A percentile compares a stretch with the other conserved stretches of the same genome.
These are phyloP conservation scores for Plasmodium billcollinsi DNA, from an alignment of 169 alveolate genomes.

Conservation along the genomic window DNA sequence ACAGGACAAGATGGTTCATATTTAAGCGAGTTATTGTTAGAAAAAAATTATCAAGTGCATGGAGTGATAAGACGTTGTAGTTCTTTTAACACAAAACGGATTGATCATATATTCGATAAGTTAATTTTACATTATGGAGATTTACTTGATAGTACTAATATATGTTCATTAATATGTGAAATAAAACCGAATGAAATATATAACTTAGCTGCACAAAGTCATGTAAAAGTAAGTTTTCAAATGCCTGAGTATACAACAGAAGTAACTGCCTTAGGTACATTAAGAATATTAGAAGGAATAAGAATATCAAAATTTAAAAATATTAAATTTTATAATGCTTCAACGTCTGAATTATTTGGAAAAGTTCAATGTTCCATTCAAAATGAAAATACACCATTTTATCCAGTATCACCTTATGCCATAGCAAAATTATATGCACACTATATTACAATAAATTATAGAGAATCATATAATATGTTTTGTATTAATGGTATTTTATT, in stretches of 20 bases:
- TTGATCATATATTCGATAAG: conserved; percentile 83
- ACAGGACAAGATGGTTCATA: conserved; percentile 93
- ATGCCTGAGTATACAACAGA: conserved; percentile 89
- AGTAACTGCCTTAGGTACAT: conserved; percentile 82
- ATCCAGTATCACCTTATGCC: conserved; percentile 92
- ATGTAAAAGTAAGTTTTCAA: conserved; percentile 90
- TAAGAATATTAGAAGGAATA: conserved; percentile 85
- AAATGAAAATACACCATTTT: conserved; percentile 88
- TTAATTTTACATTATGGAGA: conserved; percentile 89
- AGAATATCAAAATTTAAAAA: conserved; percentile 71
- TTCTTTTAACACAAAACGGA: conserved; percentile 83
- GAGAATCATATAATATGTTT: conserved; percentile 84
- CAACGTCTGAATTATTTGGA: conserved; percentile 89
- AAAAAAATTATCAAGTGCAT: conserved; percentile 86
- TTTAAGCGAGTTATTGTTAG: conserved; percentile 86
- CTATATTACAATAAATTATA: conserved; percentile 82
- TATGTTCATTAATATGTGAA: conserved; percentile 71
- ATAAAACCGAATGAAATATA: conserved; percentile 85
- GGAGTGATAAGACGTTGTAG: conserved; percentile 88
- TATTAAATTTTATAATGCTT: conserved; percentile 83
- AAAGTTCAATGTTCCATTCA: conserved; percentile 53
- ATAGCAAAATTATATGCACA: conserved; percentile 85
- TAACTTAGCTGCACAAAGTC: conserved; percentile 88
- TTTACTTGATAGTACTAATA: conserved; percentile 82
- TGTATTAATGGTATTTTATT: conserved; percentile 86